A percentile compares a stretch with the other conserved stretches of the same genome.
Conservation (phyloP, 257 asterid species). For the Plantago ovata region DNA sequence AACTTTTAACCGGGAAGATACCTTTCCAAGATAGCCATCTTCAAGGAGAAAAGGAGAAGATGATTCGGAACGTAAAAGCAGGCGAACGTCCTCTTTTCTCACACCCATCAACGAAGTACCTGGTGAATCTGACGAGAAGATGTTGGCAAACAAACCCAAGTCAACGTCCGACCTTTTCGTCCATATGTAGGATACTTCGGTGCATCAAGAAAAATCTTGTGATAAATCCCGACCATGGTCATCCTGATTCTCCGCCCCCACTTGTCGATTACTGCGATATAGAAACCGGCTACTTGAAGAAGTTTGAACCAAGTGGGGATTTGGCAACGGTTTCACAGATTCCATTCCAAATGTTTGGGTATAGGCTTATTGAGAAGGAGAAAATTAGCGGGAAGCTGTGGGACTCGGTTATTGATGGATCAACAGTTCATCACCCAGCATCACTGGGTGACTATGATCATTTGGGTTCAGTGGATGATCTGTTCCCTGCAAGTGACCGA, state of each 20-base stretch:
- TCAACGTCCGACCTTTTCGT: constrained; percentile 67
- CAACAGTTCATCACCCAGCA: constrained; percentile 26
- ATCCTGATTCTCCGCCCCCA: constrained; percentile 76
- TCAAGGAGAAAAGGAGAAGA: constrained; percentile 79
- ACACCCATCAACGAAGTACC: constrained; percentile 66
- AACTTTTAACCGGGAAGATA: constrained; percentile 71
- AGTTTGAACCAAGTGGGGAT: constrained; percentile 33
- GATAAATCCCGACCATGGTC: constrained; percentile 78
- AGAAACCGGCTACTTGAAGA: constrained; percentile 54
- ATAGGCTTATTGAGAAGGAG: constrained; percentile 60
- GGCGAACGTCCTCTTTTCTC: constrained; percentile 93
- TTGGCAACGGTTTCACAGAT: constrained; percentile 48
- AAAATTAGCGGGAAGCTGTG: constrained; percentile 40
- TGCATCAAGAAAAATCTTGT: constrained; percentile 67
- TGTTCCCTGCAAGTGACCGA: constrained; percentile 50
- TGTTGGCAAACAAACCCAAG: constrained; percentile 78
- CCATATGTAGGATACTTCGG: constrained; percentile 65
- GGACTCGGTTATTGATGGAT: constrained; percentile 37
- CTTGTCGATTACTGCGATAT: constrained; percentile 76
- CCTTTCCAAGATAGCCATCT: constrained; percentile 71
- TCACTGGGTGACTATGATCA: constrained; percentile 50
- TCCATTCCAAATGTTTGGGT: constrained; percentile 77
- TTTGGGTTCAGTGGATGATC: constrained; percentile 62
- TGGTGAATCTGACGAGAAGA: constrained; percentile 58
- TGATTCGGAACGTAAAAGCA: constrained; percentile 61